A percentile compares a stretch with the other conserved stretches of the same genome.
Conservation (phyloP, 257 asterid genomes). For the Solanum verrucosum region DNA sequence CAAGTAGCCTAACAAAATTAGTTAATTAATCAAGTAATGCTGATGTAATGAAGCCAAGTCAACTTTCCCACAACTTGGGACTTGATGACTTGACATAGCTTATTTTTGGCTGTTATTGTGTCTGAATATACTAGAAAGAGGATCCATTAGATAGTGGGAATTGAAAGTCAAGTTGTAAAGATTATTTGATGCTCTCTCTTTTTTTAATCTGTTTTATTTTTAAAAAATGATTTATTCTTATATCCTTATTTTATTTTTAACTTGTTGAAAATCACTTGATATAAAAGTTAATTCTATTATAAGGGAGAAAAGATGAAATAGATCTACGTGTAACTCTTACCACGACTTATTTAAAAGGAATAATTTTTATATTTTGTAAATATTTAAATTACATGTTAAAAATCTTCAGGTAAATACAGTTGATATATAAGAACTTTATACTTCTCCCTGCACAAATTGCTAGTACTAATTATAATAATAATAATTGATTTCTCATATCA, state of each 20-base stretch:
- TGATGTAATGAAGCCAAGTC: neutral
- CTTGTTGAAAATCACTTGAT: neutral
- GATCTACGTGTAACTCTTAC: neutral
- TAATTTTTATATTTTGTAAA: neutral
- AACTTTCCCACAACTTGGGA: neutral
- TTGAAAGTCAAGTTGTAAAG: neutral
- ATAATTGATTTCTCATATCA: neutral
- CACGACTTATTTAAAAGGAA: neutral
- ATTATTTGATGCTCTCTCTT: neutral
- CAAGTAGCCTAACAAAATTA: neutral
- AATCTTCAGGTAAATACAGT: neutral
- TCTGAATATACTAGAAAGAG: neutral
- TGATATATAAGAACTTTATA: neutral
- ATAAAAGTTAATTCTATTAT: neutral
- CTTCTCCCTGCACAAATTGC: neutral
- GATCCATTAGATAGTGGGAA: neutral
- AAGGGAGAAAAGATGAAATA: neutral
- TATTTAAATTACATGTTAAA: neutral
- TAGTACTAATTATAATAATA: neutral
- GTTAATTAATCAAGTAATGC: neutral
- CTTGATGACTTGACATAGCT: neutral
- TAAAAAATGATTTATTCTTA: neutral
- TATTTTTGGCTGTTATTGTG: neutral
- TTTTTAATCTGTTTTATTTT: neutral
- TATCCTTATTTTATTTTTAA: neutral